phyloP scores from a whole-genome alignment of 495 filamentous ascomycete species.

The Aspergillus olivimuriae region DNA sequence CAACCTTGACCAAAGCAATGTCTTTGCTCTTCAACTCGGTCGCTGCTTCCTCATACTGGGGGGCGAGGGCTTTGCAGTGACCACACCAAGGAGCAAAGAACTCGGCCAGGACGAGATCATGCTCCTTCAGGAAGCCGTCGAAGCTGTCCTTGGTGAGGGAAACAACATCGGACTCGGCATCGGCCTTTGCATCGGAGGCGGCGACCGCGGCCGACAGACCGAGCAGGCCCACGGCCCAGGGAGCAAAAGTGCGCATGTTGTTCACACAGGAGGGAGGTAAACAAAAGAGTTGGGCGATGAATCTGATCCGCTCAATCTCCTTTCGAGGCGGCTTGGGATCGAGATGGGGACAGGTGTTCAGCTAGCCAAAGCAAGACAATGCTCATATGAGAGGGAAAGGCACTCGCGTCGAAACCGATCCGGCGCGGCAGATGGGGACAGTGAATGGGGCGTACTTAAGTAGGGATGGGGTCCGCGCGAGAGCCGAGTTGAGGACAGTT shows the following conservation, averaged over 20 bases:
- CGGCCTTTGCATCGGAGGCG: constrained; percentile 51
- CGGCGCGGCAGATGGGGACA: too few relatives aligned
- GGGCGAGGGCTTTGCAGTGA: constrained; percentile 93
- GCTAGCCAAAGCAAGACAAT: constrained; percentile 5
- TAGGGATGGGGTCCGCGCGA: constrained; percentile 17
- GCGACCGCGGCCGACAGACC: constrained; percentile 55
- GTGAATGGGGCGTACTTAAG: constrained; percentile 17
- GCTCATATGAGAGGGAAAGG: too few relatives aligned
- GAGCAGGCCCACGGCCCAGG: constrained; percentile 52
- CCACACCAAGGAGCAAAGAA: constrained; percentile 99
- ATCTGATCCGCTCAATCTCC: not conserved
- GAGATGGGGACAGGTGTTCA: not conserved
- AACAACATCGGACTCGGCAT: constrained; percentile 65
- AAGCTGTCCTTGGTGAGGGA: constrained; percentile 83
- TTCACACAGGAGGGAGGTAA: constrained; percentile 2
- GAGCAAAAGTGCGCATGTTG: constrained; percentile 54
- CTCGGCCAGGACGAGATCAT: constrained; percentile 89
- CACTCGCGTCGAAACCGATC: too few relatives aligned
- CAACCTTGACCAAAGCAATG: constrained; percentile 87
- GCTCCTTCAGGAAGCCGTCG: constrained; percentile 71
- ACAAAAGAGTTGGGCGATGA: not conserved
- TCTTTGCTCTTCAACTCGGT: constrained; percentile 92
- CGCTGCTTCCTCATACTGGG: constrained; percentile 89
- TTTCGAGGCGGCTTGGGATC: not conserved
- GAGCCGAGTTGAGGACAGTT: constrained; percentile 38